A percentile compares a stretch with the other conserved stretches of the same genome.
Conservation (phyloP, 2,329 filamentous ascomycete genomes). For the Dactylellina parvicollis region DNA sequence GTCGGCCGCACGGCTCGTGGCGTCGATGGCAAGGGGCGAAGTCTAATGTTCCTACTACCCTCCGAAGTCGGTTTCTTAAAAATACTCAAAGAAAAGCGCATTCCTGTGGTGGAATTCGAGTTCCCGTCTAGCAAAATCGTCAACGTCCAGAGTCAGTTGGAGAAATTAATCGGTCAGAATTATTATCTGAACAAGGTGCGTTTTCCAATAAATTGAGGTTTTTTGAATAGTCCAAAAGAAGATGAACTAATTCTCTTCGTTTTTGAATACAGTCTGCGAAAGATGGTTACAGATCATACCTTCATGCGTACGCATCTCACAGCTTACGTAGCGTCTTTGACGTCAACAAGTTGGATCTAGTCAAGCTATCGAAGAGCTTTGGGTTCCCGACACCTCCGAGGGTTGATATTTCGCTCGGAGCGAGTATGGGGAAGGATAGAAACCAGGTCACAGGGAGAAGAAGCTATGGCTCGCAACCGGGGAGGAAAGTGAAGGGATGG, state of each 20-base stretch:
- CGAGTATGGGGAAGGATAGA: conserved; percentile 78
- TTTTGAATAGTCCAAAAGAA: too few species aligned
- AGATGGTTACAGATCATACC: conserved; percentile 79
- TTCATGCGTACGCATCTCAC: conserved; percentile 93
- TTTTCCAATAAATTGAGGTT: conserved; percentile 9
- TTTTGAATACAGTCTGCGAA: conserved; percentile 39
- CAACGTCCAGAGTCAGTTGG: conserved; percentile 88
- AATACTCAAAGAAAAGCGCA: conserved; percentile 87
- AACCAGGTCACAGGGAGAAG: conserved; percentile 72
- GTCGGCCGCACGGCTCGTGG: conserved; percentile 88
- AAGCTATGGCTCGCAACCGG: conserved; percentile 80
- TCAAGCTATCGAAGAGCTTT: conserved; percentile 85
- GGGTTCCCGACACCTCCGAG: conserved; percentile 80
- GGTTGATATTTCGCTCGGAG: conserved; percentile 81
- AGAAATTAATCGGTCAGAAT: conserved; percentile 93
- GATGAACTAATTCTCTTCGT: background rate
- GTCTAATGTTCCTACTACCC: conserved; percentile 91
- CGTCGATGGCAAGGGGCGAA: conserved; percentile 69
- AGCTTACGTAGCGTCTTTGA: conserved; percentile 84
- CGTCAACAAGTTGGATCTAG: conserved; percentile 80
- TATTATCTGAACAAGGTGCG: conserved; percentile 88
- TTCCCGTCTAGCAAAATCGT: conserved; percentile 91
- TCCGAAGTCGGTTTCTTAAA: conserved; percentile 90
- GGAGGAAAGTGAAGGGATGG: conserved; percentile 66
- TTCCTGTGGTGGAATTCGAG: conserved; percentile 95